Evolutionary conservation across 2,329 filamentous ascomycete species (phyloP), one percentile per base, ranked within the genome.

Genomic region (Fusarium sp.): DNA sequence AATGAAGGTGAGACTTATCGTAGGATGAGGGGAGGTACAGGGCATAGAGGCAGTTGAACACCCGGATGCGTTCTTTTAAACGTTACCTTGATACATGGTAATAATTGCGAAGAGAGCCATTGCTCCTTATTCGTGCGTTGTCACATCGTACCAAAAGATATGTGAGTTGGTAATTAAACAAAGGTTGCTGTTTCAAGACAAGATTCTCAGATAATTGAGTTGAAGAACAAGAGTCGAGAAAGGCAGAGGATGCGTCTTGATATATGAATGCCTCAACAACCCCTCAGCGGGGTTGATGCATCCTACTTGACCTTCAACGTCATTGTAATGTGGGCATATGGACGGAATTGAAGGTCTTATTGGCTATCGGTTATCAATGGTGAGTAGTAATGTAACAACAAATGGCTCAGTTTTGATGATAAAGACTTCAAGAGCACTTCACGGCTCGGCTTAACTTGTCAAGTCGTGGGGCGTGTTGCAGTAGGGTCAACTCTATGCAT

Each of bases 21-120:
- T 56, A 20, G 38, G 31, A 33, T 60, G 41, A 55, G 22, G 54
- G 42, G 41, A 58, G 61, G 54, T 44, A 70, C 54, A 68, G 56
- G 62, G 54, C 68, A 65, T 58, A 61, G 61, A 65, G 47, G 68
- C 71, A 76, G 79, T 61, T 74, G 76, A 84, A 84, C 83, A 85
- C 83, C 83, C 83, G 83, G 82, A 79, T 85, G 83, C 83, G 78
- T 80, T 82, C 81, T 83, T 82, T 77, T 79, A 75, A 73, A 82
- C 82, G 80, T 84, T 85, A 85, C 83, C 83, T 85, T 81, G 83
- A 84, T 81, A 72, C 74, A 55, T 78, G 62, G 72, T 68, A 69
- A 74, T 70, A 62, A 72, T 65, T 73, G 76, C 75, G 72, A 77
- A 75, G 58, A 62, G 74, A 62, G 76, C 59, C 74, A 77, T 75